Evolutionary conservation across 1,139 yeast genomes (phyloP), one percentile per base, ranked within the genome.

Genomic region (Suhomyces maxii): DNA sequence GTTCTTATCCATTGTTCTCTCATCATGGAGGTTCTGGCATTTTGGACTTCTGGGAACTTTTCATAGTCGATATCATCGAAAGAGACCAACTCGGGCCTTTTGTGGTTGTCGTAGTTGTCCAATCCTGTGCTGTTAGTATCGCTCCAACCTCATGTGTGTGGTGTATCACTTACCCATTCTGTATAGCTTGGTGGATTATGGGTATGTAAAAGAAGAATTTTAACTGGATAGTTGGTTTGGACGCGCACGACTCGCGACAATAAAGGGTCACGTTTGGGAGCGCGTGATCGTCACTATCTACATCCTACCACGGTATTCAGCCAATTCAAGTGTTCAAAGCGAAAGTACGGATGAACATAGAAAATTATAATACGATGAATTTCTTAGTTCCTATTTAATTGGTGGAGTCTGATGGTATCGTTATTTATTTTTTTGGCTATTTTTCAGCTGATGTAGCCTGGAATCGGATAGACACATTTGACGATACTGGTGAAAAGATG

Each of bases 1-100:
- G 82, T 76, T 61, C 89, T 82, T 57, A 88, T 80, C 80, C 86
- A 86, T 64, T 88, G 95, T 67, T 88, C 95, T 65, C 90, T 82
- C 49, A 86, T 60, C 80, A 86, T 76, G 38, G 93, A 80, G 54
- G 80, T 82, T 72, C 90, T 89, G 30, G 96, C 96, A 43, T 79
- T 74, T 47, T 82, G 80, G 42, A 88, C 80, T 54, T 83, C 83
- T 34, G 73, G 68, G 52, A 79, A 76, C 67, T 87, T 83, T 58
- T 78, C 78, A 67, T 88, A 88, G 69, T 86, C 88, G 53, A 88
- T 86, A 56, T 84, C 89, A 68, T 88, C 95, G 61, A 88, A 88
- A 36, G 95, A 87, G 52, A 86, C 93, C 59, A 82, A 76, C 58
- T 85, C 89, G 44, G 89, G 84, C 69, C 89, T 80, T 58, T 70